Base-by-base conservation (phyloP, 805 yeast genomes). In the Nakazawaea ishiwadae region DNA sequence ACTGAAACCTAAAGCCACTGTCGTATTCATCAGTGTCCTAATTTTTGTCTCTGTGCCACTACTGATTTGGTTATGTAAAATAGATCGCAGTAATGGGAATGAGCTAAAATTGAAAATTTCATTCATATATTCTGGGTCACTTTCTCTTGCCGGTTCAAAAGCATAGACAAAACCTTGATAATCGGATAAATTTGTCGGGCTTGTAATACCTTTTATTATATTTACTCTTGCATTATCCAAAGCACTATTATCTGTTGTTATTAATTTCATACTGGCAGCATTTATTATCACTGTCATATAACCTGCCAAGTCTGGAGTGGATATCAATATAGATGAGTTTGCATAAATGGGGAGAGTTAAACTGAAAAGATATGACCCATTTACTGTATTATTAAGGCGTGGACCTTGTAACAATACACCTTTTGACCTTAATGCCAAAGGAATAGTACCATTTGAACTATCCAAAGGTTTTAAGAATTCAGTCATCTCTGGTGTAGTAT, bases 261-360 rank as follows among this genome's bases (percentile, higher is more conserved):
- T 69, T n/a, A 57, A 42, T 31, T 53, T 49, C 26, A 77, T 49
- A 8, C 71, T 53, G 31, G 67, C 68, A 0, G 80, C 77, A 37
- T 66, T 60, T 59, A 76, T 60, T 1, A 75, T 59, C 12, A 85
- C 75, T 0, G 93, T 74, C 31, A 88, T 51, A 57, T 78, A 89
- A 0, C 96, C 96, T 2, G 80, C 72, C 5, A 85, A 65, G 17
- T 73, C 69, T 4, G 83, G 79, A 12, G 69, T 65, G n/a, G 69
- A 62, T 17, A 81, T 61, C 32, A 81, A 61, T 17, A 85, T 81
- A 2, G 95, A 81, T n/a, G 81, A 70, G 49, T 84, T 82, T 14
- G 87, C 75, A 51, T 71, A 81, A 3, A 89, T 73, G 0, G 96
- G 93, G 4, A 87, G 50, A 0, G 96, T 84, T 61, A 89, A 64